Evolutionary conservation across 225 moss, liverwort and hornwort species (phyloP), one percentile per base, ranked within the genome.

Genomic region (Antitrichia curtipendula): DNA sequence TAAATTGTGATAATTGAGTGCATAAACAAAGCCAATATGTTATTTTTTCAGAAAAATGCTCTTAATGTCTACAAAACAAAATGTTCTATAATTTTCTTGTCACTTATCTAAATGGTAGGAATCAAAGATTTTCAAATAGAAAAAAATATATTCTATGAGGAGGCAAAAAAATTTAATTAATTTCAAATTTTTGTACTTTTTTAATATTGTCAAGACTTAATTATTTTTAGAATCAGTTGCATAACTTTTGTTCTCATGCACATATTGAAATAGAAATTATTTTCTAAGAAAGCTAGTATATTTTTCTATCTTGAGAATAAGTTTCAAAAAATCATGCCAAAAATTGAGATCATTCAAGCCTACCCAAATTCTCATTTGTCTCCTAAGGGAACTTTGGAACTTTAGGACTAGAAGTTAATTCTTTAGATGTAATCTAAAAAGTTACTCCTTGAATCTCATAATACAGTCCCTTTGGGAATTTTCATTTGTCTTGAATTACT

Each of bases 161-260:
- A 45, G 3, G n/a, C n/a, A 8, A 40, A 5, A 23, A 8, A 8
- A 0, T 24, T 40, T 8, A 9, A 40, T 4, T 25, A 15, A 27
- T 71, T 71, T 15, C 27, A 27, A 43, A 3, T 5, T 71, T 40
- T 27, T 41, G 0, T 2, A 3, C 27, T 15, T 41, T 41, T 13
- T 41, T 4, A 4, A 24, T 69, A 40, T 1, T 20, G 0, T 5
- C 7, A 4, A 0, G 1, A 1, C 0, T 41, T 5, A 70, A 40
- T 3, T 10, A 3, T 28, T 43, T 45, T 21, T 16, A 28, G 28
- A 28, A 0, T 45, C 29, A 4, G 2, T 45, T 72, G 29, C 6
- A 10, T 5, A 24, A 8, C 15, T 70, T 70, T 5, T 41, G 12
- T 23, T 40, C 3, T 40, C 4, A 1, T 0, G 2, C 4, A 41